phyloP scores from a whole-genome alignment of 176 grass and related monocot genomes.

The Alopecurus myosuroides region DNA sequence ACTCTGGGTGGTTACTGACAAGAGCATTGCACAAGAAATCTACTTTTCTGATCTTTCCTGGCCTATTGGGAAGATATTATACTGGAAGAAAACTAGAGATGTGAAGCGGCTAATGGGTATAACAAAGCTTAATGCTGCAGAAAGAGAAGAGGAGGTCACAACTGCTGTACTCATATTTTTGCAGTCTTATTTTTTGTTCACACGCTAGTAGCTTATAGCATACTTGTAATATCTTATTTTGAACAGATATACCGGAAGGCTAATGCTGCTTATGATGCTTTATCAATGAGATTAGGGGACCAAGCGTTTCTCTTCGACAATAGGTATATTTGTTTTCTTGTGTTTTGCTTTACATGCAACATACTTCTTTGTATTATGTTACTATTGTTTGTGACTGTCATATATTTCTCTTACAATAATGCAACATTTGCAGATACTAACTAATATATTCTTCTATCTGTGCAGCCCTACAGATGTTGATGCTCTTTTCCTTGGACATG shows the following conservation, averaged over 20 bases:
- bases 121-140: constrained; percentile 70
- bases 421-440: constrained; percentile 2
- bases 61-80: constrained; percentile 75
- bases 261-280: constrained; percentile 66
- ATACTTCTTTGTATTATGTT: constrained; percentile 8
- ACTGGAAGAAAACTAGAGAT: constrained; percentile 75
- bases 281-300: constrained; percentile 68
- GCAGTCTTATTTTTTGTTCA: background rate
- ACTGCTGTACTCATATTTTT: background rate
- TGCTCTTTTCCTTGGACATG: constrained; percentile 94
- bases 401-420: constrained; percentile 7
- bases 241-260: constrained; percentile 87
- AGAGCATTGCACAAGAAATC: constrained; percentile 55
- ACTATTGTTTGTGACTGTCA: background rate
- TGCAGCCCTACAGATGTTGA: constrained; percentile 85
- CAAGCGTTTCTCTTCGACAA: constrained; percentile 77
- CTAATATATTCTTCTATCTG: constrained; percentile 16
- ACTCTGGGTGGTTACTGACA: constrained; percentile 65
- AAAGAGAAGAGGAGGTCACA: constrained; percentile 77
- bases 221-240: constrained; percentile 24
- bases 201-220: constrained; percentile 9
- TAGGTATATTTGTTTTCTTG: constrained; percentile 41
- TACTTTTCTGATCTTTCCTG: constrained; percentile 90
- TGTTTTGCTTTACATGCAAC: background rate
- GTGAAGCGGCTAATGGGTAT: constrained; percentile 65